These are phyloP conservation scores for Maudiozyma humilis DNA, from an alignment of 1,139 yeast species.

Conservation along the genomic window DNA sequence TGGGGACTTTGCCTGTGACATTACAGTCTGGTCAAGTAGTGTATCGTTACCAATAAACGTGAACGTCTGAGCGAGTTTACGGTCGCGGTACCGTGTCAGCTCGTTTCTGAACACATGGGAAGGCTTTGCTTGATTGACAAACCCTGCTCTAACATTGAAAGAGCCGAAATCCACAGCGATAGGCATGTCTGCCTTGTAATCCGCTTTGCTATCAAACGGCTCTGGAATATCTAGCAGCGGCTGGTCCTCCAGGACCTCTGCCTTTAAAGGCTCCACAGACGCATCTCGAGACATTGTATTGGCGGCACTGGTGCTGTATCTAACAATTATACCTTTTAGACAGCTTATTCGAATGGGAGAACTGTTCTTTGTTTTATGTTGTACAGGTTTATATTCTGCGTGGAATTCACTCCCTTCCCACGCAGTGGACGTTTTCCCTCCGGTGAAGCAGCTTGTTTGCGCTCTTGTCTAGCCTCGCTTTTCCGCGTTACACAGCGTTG, in stretches of 20 bases:
- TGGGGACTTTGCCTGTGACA: constrained; percentile 66
- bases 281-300: constrained; percentile 23
- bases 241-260: constrained; percentile 45
- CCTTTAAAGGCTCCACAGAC: constrained; percentile 40
- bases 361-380: not conserved
- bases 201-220: constrained; percentile 39
- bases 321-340: too few species aligned
- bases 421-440: not conserved
- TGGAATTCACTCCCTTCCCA: too few species aligned
- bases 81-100: constrained; percentile 68
- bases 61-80: constrained; percentile 55
- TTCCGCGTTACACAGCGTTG: not conserved
- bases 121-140: constrained; percentile 48
- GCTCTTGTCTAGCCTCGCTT: not conserved
- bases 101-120: constrained; percentile 60
- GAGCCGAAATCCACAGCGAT: constrained; percentile 81
- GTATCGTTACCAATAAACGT: constrained; percentile 81
- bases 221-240: constrained; percentile 38
- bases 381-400: too few species aligned
- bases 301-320: not conserved
- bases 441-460: not conserved
- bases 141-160: constrained; percentile 62
- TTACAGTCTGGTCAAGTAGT: constrained; percentile 58
- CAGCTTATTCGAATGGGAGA: not conserved
- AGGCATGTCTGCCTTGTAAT: constrained; percentile 53